Base-by-base conservation (phyloP, 441 rosid genomes). In the Pelargonium citronellum region DNA sequence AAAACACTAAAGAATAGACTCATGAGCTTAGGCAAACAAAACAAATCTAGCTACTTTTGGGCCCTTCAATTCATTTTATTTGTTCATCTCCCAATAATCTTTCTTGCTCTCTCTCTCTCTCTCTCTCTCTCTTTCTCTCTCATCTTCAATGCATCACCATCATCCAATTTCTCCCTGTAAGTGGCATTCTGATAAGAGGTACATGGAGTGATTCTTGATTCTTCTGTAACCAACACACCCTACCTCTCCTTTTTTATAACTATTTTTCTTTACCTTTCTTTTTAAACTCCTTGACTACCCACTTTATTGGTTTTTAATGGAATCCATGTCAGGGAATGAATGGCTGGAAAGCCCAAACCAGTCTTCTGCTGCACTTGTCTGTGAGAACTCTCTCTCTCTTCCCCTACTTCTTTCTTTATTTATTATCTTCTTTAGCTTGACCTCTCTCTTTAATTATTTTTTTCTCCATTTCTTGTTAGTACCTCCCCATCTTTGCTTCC, bases 251-350 rank as follows among this genome's bases (percentile, higher is more conserved):
- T 47, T 19, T 30, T 60, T 37, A 60, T 69, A 12, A 49, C 0
- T 65, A 13, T 3, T 24, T 7, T 11, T 49, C 39, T 39, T 47
- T 37, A 55, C 24, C 16, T 37, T 66, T 66, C 22, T 19, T 61
- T 7, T 43, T 67, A 46, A 22, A 39, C 57, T 22, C 62, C 62
- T 57, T 19, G 62, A 57, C 70, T 47, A 12, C 64, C 70, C 39
- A 57, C 77, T 71, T 75, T 71, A 30, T 73, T 75, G 67, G 72
- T 64, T 71, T 46, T 65, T 66, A 69, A 78, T 79, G 85, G 79
- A 79, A 77, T 82, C 79, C 67, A 73, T 80, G 86, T 80, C 86
- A 80, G 83, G 75, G 77, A 83, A 79, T 77, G 78, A 75, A 74
- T 75, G 82, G 79, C 72, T 71, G 73, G 77, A 67, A 75, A 77